phyloP scores from a whole-genome alignment of 805 yeast genomes.

The Saccharomyces jurei region DNA sequence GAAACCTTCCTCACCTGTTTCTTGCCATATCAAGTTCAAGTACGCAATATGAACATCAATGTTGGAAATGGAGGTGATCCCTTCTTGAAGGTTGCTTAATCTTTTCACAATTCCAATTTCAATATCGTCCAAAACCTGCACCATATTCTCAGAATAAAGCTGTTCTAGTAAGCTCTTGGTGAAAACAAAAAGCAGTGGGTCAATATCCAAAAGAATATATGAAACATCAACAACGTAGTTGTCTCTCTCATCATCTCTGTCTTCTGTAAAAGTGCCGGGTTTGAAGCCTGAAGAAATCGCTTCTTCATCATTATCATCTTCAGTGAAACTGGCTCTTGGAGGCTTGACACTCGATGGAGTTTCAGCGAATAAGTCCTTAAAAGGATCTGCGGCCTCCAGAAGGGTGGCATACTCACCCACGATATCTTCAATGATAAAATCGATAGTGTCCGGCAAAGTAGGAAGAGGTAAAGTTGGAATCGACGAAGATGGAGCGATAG shows the following conservation, averaged over 20 bases:
- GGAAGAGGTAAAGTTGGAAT: slow-evolving; percentile 61
- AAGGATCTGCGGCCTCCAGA: neutral
- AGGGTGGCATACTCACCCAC: slow-evolving; percentile 20
- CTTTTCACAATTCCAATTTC: slow-evolving; percentile 51
- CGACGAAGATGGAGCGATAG: slow-evolving; percentile 52
- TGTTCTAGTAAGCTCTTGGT: slow-evolving; percentile 33
- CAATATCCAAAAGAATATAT: slow-evolving; percentile 36
- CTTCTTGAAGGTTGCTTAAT: slow-evolving; percentile 31
- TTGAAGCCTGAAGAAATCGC: neutral
- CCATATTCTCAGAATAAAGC: slow-evolving; percentile 34
- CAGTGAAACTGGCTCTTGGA: neutral
- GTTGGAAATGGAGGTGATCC: slow-evolving; percentile 8
- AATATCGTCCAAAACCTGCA: slow-evolving; percentile 51
- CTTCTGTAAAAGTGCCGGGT: neutral
- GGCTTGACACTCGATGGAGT: neutral
- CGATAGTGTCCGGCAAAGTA: slow-evolving; percentile 41
- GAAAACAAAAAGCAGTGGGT: slow-evolving; percentile 30
- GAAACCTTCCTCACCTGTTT: slow-evolving; percentile 11
- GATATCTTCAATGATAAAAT: slow-evolving; percentile 32
- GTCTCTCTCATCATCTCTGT: slow-evolving; percentile 3
- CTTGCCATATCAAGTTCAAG: slow-evolving; percentile 19
- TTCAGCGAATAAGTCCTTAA: neutral
- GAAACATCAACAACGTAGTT: slow-evolving; percentile 35
- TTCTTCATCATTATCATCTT: neutral
- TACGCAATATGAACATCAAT: slow-evolving; percentile 13